Evolutionary conservation across 75 land plant genomes (phyloP).

Genomic region (Adiantum capillusveneris): DNA sequence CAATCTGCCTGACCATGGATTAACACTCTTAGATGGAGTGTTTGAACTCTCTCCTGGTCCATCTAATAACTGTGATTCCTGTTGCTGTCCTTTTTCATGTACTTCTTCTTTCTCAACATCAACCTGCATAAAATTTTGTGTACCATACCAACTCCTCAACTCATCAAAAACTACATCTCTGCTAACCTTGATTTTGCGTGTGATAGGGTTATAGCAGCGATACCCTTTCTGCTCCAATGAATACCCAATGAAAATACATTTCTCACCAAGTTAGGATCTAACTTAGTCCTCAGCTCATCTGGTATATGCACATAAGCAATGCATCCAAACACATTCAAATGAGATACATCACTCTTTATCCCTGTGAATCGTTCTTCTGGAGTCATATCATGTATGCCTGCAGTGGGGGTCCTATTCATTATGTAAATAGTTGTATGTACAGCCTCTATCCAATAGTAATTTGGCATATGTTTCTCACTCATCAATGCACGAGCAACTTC

Average conservation of each 20-base stretch:
- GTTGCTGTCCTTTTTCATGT: not conserved
- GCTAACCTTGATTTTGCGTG: too few relatives aligned
- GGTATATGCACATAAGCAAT: too few relatives aligned
- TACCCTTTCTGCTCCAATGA: too few relatives aligned
- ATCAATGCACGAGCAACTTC: not conserved
- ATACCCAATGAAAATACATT: too few relatives aligned
- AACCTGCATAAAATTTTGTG: not conserved
- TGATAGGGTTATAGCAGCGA: too few relatives aligned
- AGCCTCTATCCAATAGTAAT: not conserved
- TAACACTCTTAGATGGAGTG: not conserved
- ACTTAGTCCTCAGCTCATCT: too few relatives aligned
- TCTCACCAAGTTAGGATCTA: too few relatives aligned
- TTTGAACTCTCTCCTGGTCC: not conserved
- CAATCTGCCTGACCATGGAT: not conserved
- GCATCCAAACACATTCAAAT: not conserved
- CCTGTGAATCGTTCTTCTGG: not conserved
- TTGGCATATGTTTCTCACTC: not conserved
- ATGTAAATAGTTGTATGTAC: not conserved
- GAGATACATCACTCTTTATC: not conserved
- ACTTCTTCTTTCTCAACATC: slow-evolving; percentile 1
- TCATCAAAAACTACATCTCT: too few relatives aligned
- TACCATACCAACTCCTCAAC: not conserved
- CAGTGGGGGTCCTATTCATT: not conserved
- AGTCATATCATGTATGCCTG: not conserved
- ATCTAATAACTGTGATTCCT: not conserved